Percentiles rank a stretch among this genome's conserved stretches.
These are phyloP conservation scores for Nothopassalora personata DNA, from an alignment of 2,329 filamentous ascomycete species.

Conservation along the genomic window DNA sequence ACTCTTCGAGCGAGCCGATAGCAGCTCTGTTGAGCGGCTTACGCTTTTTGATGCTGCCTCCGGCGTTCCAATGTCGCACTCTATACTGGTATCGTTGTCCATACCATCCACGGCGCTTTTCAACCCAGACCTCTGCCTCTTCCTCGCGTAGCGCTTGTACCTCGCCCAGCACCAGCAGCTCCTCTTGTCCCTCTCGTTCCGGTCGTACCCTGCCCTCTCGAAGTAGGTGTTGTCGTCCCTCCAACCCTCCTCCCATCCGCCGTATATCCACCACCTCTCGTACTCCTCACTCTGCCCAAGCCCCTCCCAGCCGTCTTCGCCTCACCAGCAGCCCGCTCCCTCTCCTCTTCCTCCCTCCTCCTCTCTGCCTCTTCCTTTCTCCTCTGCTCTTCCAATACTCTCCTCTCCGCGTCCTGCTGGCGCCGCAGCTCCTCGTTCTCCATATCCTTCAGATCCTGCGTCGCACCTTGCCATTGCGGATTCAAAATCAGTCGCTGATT, in stretches of 20 bases:
- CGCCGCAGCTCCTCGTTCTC: slow-evolving; percentile 71
- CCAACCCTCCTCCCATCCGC: slow-evolving; percentile 29
- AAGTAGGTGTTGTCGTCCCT: slow-evolving; percentile 42
- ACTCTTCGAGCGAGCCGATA: too few species aligned
- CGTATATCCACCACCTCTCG: slow-evolving; percentile 26
- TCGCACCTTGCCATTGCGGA: slow-evolving; percentile 82
- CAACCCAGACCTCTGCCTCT: slow-evolving; percentile 30
- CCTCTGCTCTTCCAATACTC: slow-evolving; percentile 71
- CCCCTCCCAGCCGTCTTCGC: slow-evolving; percentile 34
- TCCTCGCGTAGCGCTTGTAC: slow-evolving; percentile 29
- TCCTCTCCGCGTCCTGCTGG: slow-evolving; percentile 71
- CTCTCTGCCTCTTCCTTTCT: slow-evolving; percentile 58
- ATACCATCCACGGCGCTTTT: background rate
- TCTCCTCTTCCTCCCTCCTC: slow-evolving; percentile 49
- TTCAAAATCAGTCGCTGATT: slow-evolving; percentile 89
- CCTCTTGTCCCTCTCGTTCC: slow-evolving; percentile 40
- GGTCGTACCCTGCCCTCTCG: slow-evolving; percentile 48
- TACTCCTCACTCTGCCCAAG: slow-evolving; percentile 30
- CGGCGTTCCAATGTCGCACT: background rate
- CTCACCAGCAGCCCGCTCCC: slow-evolving; percentile 52
- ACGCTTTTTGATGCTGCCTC: too few species aligned
- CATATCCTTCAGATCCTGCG: slow-evolving; percentile 76
- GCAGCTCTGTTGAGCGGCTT: too few species aligned
- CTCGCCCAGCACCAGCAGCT: slow-evolving; percentile 38
- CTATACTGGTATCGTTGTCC: background rate